phyloP scores from a whole-genome alignment of 306 rosid species.

The Ceratonia siliqua region DNA sequence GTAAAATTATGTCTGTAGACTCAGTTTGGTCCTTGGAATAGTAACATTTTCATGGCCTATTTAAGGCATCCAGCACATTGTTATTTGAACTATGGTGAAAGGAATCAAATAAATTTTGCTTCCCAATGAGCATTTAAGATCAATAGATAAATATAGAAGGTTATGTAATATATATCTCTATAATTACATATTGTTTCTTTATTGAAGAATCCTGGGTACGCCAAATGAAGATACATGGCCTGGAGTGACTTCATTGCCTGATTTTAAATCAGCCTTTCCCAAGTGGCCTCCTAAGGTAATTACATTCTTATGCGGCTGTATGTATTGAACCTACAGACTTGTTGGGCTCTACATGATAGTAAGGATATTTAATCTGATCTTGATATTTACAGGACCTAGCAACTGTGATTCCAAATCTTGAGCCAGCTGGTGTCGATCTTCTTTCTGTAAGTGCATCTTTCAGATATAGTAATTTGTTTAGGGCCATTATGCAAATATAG shows the following conservation, averaged over 20 bases:
- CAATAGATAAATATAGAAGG: background rate
- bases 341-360: background rate
- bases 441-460: constrained; percentile 54
- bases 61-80: background rate
- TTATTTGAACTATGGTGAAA: constrained; percentile 2
- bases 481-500: background rate
- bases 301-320: background rate
- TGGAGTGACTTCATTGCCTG: constrained; percentile 96
- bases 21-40: background rate
- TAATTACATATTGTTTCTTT: constrained; percentile 27
- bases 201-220: constrained; percentile 86
- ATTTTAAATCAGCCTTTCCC: constrained; percentile 91
- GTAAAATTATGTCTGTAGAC: background rate
- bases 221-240: constrained; percentile 98
- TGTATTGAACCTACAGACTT: constrained; percentile 13
- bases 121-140: background rate
- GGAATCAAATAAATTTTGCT: background rate
- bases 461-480: background rate
- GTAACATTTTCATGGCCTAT: background rate
- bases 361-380: constrained; percentile 9
- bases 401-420: constrained; percentile 62
- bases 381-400: constrained; percentile 56
- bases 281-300: constrained; percentile 88
- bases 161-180: background rate
- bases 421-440: constrained; percentile 60